phyloP scores from a whole-genome alignment of 805 yeast genomes.

The Sugiyamaella americana region DNA sequence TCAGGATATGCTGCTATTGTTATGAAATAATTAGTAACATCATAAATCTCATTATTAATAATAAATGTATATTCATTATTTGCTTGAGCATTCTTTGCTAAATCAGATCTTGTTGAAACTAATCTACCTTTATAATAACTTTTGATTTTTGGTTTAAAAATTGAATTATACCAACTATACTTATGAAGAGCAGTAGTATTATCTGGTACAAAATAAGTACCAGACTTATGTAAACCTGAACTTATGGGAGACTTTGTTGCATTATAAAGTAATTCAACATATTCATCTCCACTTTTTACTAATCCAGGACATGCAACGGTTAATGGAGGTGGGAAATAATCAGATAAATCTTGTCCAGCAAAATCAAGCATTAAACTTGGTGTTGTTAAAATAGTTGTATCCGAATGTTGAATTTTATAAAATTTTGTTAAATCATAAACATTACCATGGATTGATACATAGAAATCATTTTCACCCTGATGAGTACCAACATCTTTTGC shows the following conservation, averaged over 20 bases:
- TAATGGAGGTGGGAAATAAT: conserved; percentile 38
- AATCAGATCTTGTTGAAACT: conserved; percentile 29
- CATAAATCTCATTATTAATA: conserved; percentile 33
- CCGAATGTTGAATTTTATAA: conserved; percentile 37
- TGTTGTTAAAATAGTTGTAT: conserved; percentile 32
- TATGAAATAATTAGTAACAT: conserved; percentile 34
- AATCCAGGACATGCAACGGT: conserved; percentile 36
- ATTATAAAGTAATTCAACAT: conserved; percentile 29
- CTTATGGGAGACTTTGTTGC: conserved; percentile 23
- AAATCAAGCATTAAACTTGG: conserved; percentile 31
- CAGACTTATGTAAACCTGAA: conserved; percentile 28
- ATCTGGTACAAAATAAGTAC: conserved; percentile 26
- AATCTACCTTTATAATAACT: conserved; percentile 34
- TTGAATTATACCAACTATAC: conserved; percentile 33
- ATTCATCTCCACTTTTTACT: conserved; percentile 30
- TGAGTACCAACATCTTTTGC: conserved; percentile 32
- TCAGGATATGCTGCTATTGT: conserved; percentile 28
- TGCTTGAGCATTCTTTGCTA: conserved; percentile 23
- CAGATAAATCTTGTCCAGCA: conserved; percentile 36
- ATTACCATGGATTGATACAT: conserved; percentile 35
- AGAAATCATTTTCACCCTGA: conserved; percentile 33
- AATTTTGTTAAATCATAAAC: conserved; percentile 39
- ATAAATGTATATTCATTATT: conserved; percentile 29
- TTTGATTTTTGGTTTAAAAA: conserved; percentile 32
- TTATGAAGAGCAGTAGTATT: conserved; percentile 31